Percentiles rank a stretch among this genome's conserved stretches.
Conservation (phyloP, 176 grass and related monocot species). For the Raddia distichophylla region DNA sequence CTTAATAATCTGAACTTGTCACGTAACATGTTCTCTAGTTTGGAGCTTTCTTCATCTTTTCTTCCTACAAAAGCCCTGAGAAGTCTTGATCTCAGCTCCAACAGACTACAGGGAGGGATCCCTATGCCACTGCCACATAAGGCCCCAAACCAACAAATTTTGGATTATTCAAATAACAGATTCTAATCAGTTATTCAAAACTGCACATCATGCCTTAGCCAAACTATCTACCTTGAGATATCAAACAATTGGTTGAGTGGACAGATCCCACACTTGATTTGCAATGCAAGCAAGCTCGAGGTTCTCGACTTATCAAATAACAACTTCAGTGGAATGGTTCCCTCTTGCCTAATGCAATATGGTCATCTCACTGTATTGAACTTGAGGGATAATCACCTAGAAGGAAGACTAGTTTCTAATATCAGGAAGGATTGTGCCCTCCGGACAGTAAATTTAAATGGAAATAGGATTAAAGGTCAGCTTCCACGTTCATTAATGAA, state of each 20-base stretch:
- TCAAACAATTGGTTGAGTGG: slow-evolving; percentile 40
- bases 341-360: slow-evolving; percentile 14
- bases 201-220: neutral
- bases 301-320: slow-evolving; percentile 33
- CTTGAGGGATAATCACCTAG: slow-evolving; percentile 39
- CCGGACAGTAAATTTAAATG: slow-evolving; percentile 29
- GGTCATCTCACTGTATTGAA: neutral
- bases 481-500: slow-evolving; percentile 1
- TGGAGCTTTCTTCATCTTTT: neutral
- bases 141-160: no score
- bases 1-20: slow-evolving; percentile 5
- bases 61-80: fast-evolving
- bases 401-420: slow-evolving; percentile 16
- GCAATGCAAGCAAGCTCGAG: neutral
- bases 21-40: neutral
- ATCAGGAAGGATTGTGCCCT: neutral
- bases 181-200: slow-evolving; percentile 21
- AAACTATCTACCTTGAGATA: neutral
- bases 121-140: neutral
- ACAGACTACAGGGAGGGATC: neutral
- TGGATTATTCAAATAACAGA: slow-evolving; percentile 15
- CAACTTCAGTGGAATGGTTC: slow-evolving; percentile 29
- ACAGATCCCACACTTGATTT: slow-evolving; percentile 25
- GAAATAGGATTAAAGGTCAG: slow-evolving; percentile 6
- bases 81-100: slow-evolving; percentile 29